Evolutionary conservation across 2,329 filamentous ascomycete genomes (phyloP).

Genomic region (Diaporthe citri): DNA sequence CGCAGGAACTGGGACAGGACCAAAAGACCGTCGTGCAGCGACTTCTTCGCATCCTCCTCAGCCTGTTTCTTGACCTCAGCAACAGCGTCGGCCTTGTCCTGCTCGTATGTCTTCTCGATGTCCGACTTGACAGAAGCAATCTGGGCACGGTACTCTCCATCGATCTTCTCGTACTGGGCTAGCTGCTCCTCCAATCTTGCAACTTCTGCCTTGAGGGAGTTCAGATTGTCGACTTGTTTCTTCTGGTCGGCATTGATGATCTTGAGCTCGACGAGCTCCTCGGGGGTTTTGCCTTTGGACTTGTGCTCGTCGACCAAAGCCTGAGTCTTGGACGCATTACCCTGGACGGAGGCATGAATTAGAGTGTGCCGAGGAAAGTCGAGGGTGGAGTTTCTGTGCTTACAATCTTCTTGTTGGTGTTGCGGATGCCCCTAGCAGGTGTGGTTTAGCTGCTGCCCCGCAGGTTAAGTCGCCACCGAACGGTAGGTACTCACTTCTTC

Average conservation of each 20-base stretch:
- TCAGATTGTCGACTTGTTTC: conserved; percentile 82
- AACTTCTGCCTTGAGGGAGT: conserved; percentile 76
- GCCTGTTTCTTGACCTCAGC: conserved; percentile 69
- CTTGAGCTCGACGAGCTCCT: conserved; percentile 77
- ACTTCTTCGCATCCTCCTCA: conserved; percentile 65
- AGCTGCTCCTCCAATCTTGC: conserved; percentile 81
- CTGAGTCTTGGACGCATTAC: conserved; percentile 80
- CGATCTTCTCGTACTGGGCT: conserved; percentile 79
- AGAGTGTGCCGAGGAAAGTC: conserved; percentile 20
- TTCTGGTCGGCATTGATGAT: conserved; percentile 88
- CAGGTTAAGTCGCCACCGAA: not conserved
- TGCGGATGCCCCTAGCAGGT: conserved; percentile 81
- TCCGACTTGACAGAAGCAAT: conserved; percentile 70
- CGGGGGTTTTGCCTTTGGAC: conserved; percentile 75
- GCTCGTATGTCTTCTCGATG: conserved; percentile 68
- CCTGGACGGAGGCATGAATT: conserved; percentile 55
- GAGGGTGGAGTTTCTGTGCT: conserved; percentile 52
- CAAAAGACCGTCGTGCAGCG: conserved; percentile 74
- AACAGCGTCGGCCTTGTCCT: conserved; percentile 66
- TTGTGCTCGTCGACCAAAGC: conserved; percentile 76
- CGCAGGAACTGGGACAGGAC: conserved; percentile 84
- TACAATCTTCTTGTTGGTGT: conserved; percentile 94
- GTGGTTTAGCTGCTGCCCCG: not conserved
- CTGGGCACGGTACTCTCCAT: conserved; percentile 76
- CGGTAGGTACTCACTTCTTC: conserved; percentile 76